Evolutionary conservation across 1,284 basidiomycete genomes (phyloP).

Genomic region (Irpex sp.): DNA sequence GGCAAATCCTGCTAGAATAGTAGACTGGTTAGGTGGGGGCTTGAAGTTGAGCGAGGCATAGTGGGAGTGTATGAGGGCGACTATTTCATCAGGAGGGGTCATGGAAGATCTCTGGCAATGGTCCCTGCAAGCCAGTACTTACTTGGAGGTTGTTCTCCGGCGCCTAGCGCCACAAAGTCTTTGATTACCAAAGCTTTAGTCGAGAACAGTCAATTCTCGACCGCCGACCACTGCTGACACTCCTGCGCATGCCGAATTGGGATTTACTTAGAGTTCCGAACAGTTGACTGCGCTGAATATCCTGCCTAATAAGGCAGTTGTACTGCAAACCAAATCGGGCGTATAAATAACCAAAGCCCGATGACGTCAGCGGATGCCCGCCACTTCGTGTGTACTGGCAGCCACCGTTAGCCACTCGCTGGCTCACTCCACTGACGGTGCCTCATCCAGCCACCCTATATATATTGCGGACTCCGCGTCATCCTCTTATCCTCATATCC

Average conservation of each 20-base stretch:
- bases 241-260: too few relatives aligned
- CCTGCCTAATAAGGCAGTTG: too few relatives aligned
- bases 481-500: too few relatives aligned
- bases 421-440: conserved; percentile 8
- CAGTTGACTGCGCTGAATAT: too few relatives aligned
- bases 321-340: too few relatives aligned
- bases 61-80: conserved; percentile 32
- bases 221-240: too few relatives aligned
- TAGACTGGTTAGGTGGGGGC: conserved; percentile 52
- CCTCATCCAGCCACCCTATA: background rate
- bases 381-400: background rate
- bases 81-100: conserved; percentile 20
- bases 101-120: background rate
- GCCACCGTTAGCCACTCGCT: background rate
- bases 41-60: conserved; percentile 44
- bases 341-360: background rate
- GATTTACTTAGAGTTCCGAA: too few relatives aligned
- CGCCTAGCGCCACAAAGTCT: conserved; percentile 1
- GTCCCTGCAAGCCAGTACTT: background rate
- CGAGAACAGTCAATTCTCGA: too few relatives aligned
- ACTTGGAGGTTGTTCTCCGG: background rate
- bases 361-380: background rate
- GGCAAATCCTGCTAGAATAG: conserved; percentile 58
- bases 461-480: too few relatives aligned
- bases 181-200: background rate